Evolutionary conservation across 495 filamentous ascomycete species (phyloP), one percentile per base, ranked within the genome.

Genomic region (Astrothelium subdiscretum): DNA sequence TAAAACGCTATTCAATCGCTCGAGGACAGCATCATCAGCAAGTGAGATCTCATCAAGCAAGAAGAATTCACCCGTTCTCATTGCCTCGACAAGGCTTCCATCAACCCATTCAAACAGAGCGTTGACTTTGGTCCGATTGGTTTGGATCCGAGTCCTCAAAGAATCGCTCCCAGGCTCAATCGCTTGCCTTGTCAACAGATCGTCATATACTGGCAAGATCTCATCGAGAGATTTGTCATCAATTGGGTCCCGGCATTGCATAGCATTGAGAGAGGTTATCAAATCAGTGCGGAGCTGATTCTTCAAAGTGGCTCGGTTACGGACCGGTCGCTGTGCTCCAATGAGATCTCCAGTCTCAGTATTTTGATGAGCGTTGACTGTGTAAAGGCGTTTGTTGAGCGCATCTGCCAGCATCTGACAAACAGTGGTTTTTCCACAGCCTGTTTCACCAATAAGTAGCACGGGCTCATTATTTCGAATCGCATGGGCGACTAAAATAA

Each of bases 11-110:
- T 99, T 99, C 26, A 99, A 79, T 67, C 95, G 84, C 69, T 99
- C 95, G 18, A 99, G 77, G 4, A 99, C 95, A 15, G 95, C 97
- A 74, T 99, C 95, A 69, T 99, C 95, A 0, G 95, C 95, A 31
- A 99, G 81, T 18, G 95, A 99, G 51, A 99, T 96, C 72, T 99
- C 95, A 69, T 99, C 95, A 1, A 99, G 85, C 40, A 99, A 79
- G 74, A 97, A 99, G 71, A 88, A 91, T 62, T 89, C 81, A 2
- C 90, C 94, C 38, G 83, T 80, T 69, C 87, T 89, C 95, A 99
- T 96, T 22, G 95, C 90, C 60, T 90, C 86, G 12, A 99, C 91
- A n/a, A 99, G 77, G 70, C 87, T 92, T 42, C 95, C 92, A 69
- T 99, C 95, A 2, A 83, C 85, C 95, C 95, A 99, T 75, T 97